Evolutionary conservation across 1,139 yeast genomes (phyloP), one percentile per base, ranked within the genome.

Genomic region (Saccharomyces hybrid): DNA sequence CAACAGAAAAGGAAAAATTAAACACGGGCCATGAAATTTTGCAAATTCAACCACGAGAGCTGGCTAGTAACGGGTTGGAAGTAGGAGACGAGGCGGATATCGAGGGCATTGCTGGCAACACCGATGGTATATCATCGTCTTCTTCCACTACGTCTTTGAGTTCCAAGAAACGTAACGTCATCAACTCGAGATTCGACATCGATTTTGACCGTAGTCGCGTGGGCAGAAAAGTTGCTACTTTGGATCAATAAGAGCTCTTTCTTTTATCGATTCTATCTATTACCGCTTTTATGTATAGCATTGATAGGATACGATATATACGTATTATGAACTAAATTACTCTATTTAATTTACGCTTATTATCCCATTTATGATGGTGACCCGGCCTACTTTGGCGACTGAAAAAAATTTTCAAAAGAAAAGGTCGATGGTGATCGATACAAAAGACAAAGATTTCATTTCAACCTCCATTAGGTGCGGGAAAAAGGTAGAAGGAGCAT

Each of bases 171-270:
- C 54, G 57, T 23, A 67, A 65, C 49, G 69, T 67, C 16, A 63
- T 65, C 32, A 59, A 59, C 48, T 61, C 68, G 1, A 64, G 61
- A 26, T 71, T 71, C 47, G 73, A 71, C 51, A 70, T 71, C 23
- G 67, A 71, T 55, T 72, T 72, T 51, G 75, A 72, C 53, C 68
- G 76, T 54, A 70, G 73, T 2, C 60, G 62, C 38, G 73, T 71
- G 25, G 76, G 76, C 4, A 70, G 69, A 55, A 72, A 71, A 53
- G 67, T 72, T 14, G 55, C 63, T 6, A 59, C 64, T 13, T 63
- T 60, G 48, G 67, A 65, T 31, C 63, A 51, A 51, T 23, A 25
- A 31, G 8, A 5, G 6, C 3, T 42, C 27, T 9, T 42, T 1
- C n/a, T 13, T 32, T 1, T 32, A 32, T 32, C 38, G 38, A 32